phyloP scores from a whole-genome alignment of 2,329 filamentous ascomycete genomes.

The Cladophialophora yegresii region DNA sequence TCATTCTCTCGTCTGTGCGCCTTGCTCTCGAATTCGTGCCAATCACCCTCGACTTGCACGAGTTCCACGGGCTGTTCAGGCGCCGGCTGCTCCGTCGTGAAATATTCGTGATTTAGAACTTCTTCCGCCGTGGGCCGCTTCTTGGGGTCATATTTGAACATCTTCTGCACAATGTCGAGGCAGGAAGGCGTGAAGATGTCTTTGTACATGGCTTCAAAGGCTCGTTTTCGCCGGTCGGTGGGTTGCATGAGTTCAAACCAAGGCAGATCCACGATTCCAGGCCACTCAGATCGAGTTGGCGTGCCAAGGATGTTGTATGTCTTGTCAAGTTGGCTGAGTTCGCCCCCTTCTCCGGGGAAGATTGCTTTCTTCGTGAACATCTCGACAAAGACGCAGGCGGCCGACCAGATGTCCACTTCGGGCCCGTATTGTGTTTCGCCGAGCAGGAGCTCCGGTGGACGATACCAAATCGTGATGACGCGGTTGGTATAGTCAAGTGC shows the following conservation, averaged over 20 bases:
- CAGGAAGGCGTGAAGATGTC: constrained; percentile 75
- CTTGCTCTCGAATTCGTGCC: constrained; percentile 99
- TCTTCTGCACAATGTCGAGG: constrained; percentile 76
- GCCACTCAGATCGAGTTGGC: constrained; percentile 82
- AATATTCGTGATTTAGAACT: constrained; percentile 85
- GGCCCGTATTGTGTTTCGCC: constrained; percentile 89
- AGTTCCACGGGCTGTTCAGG: constrained; percentile 81
- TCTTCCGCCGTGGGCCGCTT: constrained; percentile 81
- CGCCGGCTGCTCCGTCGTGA: constrained; percentile 75
- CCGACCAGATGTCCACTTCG: constrained; percentile 93
- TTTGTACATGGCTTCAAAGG: constrained; percentile 79
- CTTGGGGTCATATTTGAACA: constrained; percentile 87
- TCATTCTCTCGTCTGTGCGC: constrained; percentile 88
- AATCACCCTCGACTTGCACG: constrained; percentile 81
- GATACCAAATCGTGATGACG: constrained; percentile 98
- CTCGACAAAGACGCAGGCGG: constrained; percentile 93
- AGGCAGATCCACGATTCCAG: constrained; percentile 85
- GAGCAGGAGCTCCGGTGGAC: constrained; percentile 83
- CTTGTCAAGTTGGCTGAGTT: constrained; percentile 93
- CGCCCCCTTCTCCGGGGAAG: constrained; percentile 93
- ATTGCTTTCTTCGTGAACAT: constrained; percentile 93
- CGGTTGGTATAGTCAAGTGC: constrained; percentile 97
- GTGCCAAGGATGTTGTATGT: constrained; percentile 93
- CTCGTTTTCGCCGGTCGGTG: constrained; percentile 65
- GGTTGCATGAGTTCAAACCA: constrained; percentile 94